A percentile compares a stretch with the other conserved stretches of the same genome.
phyloP scores from a whole-genome alignment of 1,284 basidiomycete species.

The Sporisorium exsertum region DNA sequence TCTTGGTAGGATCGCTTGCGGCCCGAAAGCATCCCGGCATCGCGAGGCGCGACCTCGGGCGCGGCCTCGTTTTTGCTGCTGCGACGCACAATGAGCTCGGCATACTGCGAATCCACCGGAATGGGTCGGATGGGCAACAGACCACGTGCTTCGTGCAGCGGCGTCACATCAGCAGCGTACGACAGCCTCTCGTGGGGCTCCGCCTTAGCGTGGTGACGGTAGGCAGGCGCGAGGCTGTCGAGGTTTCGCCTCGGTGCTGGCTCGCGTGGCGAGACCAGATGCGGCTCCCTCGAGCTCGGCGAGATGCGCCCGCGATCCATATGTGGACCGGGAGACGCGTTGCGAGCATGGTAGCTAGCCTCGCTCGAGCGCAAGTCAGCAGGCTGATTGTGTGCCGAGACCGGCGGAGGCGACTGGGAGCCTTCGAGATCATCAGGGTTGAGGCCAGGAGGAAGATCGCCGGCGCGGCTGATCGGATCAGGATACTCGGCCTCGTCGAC shows the following conservation, averaged over 20 bases:
- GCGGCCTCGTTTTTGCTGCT: slow-evolving; percentile 13
- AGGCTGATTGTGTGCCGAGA: slow-evolving; percentile 17
- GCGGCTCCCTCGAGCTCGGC: slow-evolving; percentile 15
- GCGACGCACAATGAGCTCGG: slow-evolving; percentile 24
- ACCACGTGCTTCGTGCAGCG: slow-evolving; percentile 44
- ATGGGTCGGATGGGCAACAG: slow-evolving; percentile 50
- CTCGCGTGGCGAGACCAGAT: slow-evolving; percentile 9
- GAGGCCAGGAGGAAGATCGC: slow-evolving; percentile 40
- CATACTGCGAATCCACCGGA: slow-evolving; percentile 37
- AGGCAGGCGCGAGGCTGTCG: slow-evolving; percentile 14
- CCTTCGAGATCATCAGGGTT: slow-evolving; percentile 40
- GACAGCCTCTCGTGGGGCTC: slow-evolving; percentile 19
- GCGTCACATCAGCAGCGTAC: slow-evolving; percentile 38
- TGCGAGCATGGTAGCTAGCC: slow-evolving; percentile 13
- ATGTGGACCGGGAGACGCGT: slow-evolving; percentile 6
- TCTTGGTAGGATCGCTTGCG: slow-evolving; percentile 47
- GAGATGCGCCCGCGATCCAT: slow-evolving; percentile 23
- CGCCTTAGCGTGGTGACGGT: slow-evolving; percentile 12
- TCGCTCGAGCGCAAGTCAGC: slow-evolving; percentile 15
- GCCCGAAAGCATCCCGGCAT: slow-evolving; percentile 21
- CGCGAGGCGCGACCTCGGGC: background rate
- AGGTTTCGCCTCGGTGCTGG: slow-evolving; percentile 13
- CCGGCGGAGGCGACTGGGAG: slow-evolving; percentile 33
- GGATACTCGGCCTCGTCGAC: slow-evolving; percentile 60
- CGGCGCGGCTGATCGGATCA: slow-evolving; percentile 53